These are phyloP conservation scores for Lycium barbarum DNA, from an alignment of 257 asterid genomes.

Conservation along the genomic window DNA sequence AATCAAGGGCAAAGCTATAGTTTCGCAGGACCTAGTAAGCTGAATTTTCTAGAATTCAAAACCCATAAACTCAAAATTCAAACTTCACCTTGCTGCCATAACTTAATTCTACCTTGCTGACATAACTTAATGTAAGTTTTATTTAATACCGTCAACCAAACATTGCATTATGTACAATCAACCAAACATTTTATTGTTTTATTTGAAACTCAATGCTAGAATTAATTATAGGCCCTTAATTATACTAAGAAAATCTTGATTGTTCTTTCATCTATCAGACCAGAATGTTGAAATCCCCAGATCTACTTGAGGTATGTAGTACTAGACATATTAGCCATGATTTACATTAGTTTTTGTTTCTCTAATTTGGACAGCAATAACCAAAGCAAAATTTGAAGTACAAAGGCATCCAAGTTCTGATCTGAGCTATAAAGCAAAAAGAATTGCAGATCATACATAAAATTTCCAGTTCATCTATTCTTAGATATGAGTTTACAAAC, in stretches of 20 bases:
- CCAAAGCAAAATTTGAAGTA: neutral
- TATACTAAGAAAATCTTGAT: no score
- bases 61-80: no score
- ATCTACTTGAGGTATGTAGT: neutral
- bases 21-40: no score
- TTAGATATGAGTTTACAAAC: slow-evolving; percentile 27
- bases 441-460: slow-evolving; percentile 10
- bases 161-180: neutral
- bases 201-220: neutral
- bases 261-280: no score
- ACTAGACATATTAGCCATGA: neutral
- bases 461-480: slow-evolving; percentile 14
- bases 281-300: neutral
- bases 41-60: no score
- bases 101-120: neutral
- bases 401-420: neutral
- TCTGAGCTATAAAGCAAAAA: neutral
- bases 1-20: no score
- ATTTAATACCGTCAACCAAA: neutral
- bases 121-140: neutral
- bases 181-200: neutral
- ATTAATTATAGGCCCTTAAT: no score
- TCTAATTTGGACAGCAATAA: neutral
- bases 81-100: neutral
- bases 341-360: neutral